Percentiles rank a stretch among this genome's conserved stretches.
Evolutionary conservation across 2,329 filamentous ascomycete genomes (phyloP).

Genomic region (Clathrospora elynae): DNA sequence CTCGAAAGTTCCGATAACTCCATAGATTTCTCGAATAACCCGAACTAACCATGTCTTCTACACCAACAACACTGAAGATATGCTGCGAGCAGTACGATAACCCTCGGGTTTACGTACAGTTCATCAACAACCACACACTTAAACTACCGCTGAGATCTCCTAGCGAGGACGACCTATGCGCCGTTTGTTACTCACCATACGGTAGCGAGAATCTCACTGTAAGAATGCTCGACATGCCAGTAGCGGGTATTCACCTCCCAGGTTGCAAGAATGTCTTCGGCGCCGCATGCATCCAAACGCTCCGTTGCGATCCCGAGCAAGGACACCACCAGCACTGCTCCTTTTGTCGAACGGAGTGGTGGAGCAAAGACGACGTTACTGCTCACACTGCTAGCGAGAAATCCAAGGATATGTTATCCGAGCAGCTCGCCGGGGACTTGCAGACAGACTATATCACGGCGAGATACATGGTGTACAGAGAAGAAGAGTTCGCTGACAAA

Average conservation of each 20-base stretch:
- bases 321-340: background rate
- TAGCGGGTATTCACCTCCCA: background rate
- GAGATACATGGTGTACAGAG: too few relatives aligned
- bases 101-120: background rate
- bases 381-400: background rate
- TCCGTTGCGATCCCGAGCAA: background rate
- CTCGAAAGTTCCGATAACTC: too few relatives aligned
- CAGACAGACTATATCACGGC: conserved; percentile 1
- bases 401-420: background rate
- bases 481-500: too few relatives aligned
- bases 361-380: background rate
- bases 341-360: conserved; percentile 3
- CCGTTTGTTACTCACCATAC: background rate
- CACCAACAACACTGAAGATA: background rate
- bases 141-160: background rate
- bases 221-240: background rate
- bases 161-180: background rate
- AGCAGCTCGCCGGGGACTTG: background rate
- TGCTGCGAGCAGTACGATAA: conserved; percentile 1
- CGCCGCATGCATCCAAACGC: background rate
- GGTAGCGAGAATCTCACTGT: conserved; percentile 1
- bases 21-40: too few relatives aligned
- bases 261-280: background rate
- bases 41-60: background rate
- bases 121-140: background rate